Percentiles rank a stretch among this genome's conserved stretches.
Evolutionary conservation across 2,329 filamentous ascomycete genomes (phyloP).

Genomic region (Calonectria pteridis): DNA sequence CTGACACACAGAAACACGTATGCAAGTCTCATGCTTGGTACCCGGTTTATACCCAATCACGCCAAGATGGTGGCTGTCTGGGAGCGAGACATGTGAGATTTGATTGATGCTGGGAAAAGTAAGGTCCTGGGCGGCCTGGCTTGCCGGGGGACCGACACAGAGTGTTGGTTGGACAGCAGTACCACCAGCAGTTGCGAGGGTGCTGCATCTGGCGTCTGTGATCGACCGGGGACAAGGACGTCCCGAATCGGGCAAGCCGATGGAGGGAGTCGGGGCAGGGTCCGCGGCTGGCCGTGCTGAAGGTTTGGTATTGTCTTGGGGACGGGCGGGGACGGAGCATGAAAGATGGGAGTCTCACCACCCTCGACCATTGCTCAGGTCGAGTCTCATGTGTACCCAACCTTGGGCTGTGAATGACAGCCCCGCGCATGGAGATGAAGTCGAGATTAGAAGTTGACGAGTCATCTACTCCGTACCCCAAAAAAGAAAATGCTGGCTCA

Average conservation of each 20-base stretch:
- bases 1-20: constrained; percentile 2
- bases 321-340: constrained; percentile 12
- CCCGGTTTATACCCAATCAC: constrained; percentile 11
- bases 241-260: constrained; percentile 36
- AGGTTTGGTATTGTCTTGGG: constrained; percentile 23
- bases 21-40: constrained; percentile 12
- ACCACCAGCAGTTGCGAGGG: neutral
- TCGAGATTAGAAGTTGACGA: constrained; percentile 15
- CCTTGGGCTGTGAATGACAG: constrained; percentile 11
- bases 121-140: neutral
- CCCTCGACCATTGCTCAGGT: neutral
- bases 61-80: constrained; percentile 10
- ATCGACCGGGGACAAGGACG: constrained; percentile 20
- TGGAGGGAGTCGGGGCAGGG: constrained; percentile 21
- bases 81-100: constrained; percentile 16
- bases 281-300: constrained; percentile 27
- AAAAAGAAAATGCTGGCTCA: constrained; percentile 16
- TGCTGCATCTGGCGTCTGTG: constrained; percentile 23
- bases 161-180: neutral
- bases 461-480: constrained; percentile 20
- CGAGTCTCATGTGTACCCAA: constrained; percentile 17
- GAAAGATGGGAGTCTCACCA: constrained; percentile 1
- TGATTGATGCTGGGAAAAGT: constrained; percentile 14
- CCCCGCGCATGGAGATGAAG: constrained; percentile 11
- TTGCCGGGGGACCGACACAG: neutral